phyloP scores from a whole-genome alignment of 129 eudicot genomes.

The carrot (Daucus carota) region DNA sequence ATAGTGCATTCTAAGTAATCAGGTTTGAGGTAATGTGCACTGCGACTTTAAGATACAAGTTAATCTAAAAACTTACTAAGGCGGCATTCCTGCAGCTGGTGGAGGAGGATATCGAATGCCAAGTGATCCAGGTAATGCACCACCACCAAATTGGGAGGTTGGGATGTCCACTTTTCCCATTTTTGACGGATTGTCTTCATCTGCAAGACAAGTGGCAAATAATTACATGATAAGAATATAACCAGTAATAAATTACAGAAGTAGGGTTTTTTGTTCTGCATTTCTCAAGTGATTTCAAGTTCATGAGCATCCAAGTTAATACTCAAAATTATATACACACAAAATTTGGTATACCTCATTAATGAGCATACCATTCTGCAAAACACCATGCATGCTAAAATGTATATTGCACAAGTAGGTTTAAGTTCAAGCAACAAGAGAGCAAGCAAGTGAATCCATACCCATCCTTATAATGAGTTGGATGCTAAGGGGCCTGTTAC shows the following conservation, averaged over 20 bases:
- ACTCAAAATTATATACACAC: background rate
- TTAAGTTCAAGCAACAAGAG: background rate
- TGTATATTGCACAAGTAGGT: background rate
- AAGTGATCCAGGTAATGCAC: conserved; percentile 56
- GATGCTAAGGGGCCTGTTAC: background rate
- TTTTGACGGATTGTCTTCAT: conserved; percentile 67
- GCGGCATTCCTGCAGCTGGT: conserved; percentile 44
- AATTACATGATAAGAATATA: background rate
- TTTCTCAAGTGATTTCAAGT: background rate
- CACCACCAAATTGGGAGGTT: conserved; percentile 48
- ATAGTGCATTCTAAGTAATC: background rate
- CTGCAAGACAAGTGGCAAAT: conserved; percentile 33
- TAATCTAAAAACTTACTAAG: conserved; percentile 34
- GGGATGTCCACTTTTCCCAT: conserved; percentile 62
- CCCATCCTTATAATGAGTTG: background rate
- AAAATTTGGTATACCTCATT: background rate
- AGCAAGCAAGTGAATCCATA: background rate
- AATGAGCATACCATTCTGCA: background rate
- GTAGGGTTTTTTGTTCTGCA: background rate
- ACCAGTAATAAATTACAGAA: background rate
- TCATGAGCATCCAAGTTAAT: background rate
- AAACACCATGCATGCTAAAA: background rate
- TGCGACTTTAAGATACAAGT: background rate
- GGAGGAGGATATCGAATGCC: conserved; percentile 51
- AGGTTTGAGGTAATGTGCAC: background rate